Evolutionary conservation across 345 rosid genomes (phyloP), one percentile per base, ranked within the genome.

Genomic region (Linum lewisii): DNA sequence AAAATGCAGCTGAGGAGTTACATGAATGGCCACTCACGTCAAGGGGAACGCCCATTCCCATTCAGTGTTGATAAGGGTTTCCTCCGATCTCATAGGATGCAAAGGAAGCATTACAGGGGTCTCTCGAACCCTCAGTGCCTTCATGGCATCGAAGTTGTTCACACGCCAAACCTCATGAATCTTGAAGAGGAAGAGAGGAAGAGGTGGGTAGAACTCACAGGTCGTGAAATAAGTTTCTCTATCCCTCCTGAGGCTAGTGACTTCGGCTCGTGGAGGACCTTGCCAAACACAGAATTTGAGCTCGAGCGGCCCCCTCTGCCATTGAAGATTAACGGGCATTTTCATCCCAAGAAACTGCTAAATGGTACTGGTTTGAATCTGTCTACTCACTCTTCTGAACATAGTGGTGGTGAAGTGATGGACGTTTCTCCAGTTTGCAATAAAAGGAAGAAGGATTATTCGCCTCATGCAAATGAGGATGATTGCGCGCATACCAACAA

Each of bases 1-100:
- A 69, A 69, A 60, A 69, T 69, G 64, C 68, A 69, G 36, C 64
- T 69, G 38, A 58, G 68, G 60, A 69, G 73, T 36, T 69, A 52
- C 59, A 69, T 69, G 73, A 69, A 69, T 23, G 73, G 73, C n/a
- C 72, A 68, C 51, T 68, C 72, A 20, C 72, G 72, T 47, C 72
- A 68, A 50, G 72, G 72, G 24, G 73, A 69, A 64, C 68, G 68
- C 3, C 73, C 73, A 5, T 69, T 69, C 22, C 63, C 67, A 25
- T 63, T 69, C 36, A 63, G 67, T 56, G 71, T 62, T 6, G 66
- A 61, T 23, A 68, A 56, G 58, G 72, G 72, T 34, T 68, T 61
- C 56, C 66, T 55, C 21, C 62, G 72, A 34, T 69, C 73, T 38
- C 73, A 59, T 38, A 63, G 68, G 44, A 69, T 53, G 68, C 73